Evolutionary conservation across 2,329 filamentous ascomycete species (phyloP).

Genomic region (Colletotrichum sp.): DNA sequence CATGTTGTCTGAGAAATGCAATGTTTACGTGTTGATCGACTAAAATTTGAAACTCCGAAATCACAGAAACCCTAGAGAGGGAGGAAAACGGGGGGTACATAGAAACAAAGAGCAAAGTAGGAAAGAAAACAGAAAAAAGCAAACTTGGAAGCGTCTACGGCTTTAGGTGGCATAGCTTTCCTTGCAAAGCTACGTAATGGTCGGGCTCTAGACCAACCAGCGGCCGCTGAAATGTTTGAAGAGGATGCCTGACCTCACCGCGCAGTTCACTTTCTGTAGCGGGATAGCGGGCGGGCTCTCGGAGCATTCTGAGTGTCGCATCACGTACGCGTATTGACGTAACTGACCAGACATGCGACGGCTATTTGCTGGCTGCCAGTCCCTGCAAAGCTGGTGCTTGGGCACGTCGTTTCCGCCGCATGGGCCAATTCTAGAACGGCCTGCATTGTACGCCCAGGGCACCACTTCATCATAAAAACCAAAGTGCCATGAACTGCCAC

Average conservation of each 20-base stretch:
- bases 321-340: constrained; percentile 6
- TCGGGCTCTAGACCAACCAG: neutral
- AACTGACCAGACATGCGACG: neutral
- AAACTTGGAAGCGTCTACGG: neutral
- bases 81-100: no score
- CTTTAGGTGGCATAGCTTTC: neutral
- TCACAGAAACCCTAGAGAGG: neutral
- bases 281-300: neutral
- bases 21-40: neutral
- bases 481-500: neutral
- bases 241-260: neutral
- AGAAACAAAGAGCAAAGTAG: neutral
- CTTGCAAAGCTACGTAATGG: neutral
- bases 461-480: neutral
- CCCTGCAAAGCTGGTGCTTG: neutral
- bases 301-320: neutral
- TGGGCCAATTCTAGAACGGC: neutral
- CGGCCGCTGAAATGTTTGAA: neutral
- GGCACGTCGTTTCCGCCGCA: neutral
- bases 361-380: neutral
- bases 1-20: neutral
- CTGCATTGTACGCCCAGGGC: neutral
- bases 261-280: neutral
- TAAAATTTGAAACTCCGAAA: neutral
- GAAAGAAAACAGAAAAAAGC: no score